These are phyloP conservation scores for Enteropsectra breve DNA, from an alignment of 371 early-diverging fungal genomes.

Conservation along the genomic window DNA sequence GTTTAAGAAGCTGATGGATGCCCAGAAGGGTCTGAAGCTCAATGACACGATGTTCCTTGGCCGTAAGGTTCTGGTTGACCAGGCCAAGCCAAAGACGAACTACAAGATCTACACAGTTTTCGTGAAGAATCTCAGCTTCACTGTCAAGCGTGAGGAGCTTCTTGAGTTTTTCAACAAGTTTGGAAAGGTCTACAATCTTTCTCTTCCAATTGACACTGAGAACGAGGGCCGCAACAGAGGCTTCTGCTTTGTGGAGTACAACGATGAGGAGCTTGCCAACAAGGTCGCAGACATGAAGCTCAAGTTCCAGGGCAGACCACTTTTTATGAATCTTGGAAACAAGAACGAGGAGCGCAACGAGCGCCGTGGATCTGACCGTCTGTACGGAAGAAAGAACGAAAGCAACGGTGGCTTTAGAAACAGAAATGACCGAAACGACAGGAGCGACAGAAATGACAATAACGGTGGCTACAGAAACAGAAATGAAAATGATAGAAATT, in stretches of 20 bases:
- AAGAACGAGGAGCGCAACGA: slow-evolving; percentile 18
- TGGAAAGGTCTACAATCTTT: slow-evolving; percentile 36
- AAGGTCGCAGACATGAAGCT: slow-evolving; percentile 44
- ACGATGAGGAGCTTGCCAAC: slow-evolving; percentile 20
- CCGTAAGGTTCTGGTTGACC: slow-evolving; percentile 41
- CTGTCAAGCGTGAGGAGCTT: slow-evolving; percentile 31
- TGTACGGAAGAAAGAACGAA: slow-evolving; percentile 17
- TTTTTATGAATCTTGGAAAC: slow-evolving; percentile 39
- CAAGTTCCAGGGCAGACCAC: slow-evolving; percentile 50
- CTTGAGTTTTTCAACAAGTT: slow-evolving; percentile 30
- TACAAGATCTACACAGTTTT: slow-evolving; percentile 47
- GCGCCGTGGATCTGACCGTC: slow-evolving; percentile 19
- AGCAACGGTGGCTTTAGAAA: slow-evolving; percentile 30
- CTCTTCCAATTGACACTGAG: slow-evolving; percentile 43
- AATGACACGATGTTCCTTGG: slow-evolving; percentile 50
- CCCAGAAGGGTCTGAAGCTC: slow-evolving; percentile 46
- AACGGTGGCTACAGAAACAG: background rate
- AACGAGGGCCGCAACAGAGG: slow-evolving; percentile 47
- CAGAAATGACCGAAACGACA: background rate
- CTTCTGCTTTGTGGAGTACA: slow-evolving; percentile 49
- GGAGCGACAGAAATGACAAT: slow-evolving; percentile 8
- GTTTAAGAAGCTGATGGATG: slow-evolving; percentile 51
- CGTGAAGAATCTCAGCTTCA: slow-evolving; percentile 49
- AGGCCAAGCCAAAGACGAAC: slow-evolving; percentile 20
- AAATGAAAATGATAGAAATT: background rate